Evolutionary conservation across 306 rosid genomes (phyloP).

Genomic region (Rosa chinensis): DNA sequence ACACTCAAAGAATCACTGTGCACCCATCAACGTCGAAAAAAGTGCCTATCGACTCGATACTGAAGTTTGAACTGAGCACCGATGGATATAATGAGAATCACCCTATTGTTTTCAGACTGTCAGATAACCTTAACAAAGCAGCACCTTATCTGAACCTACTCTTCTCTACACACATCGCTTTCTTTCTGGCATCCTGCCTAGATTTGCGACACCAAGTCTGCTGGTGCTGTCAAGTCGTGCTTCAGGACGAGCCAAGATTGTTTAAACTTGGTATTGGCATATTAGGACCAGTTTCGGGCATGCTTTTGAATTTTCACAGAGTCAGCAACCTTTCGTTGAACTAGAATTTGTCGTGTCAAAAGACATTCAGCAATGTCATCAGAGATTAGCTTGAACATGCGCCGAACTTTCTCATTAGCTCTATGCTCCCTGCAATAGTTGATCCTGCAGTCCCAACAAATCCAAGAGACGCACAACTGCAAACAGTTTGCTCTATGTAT

Average conservation of each 20-base stretch:
- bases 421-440: conserved; percentile 77
- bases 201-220: neutral
- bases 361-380: conserved; percentile 20
- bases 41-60: neutral
- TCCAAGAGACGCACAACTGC: conserved; percentile 87
- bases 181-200: neutral
- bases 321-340: conserved; percentile 12
- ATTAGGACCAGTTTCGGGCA: neutral
- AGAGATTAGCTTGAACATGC: conserved; percentile 34
- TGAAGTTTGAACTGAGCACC: neutral
- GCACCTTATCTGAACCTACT: neutral
- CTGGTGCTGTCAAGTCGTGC: neutral
- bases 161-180: neutral
- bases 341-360: conserved; percentile 3
- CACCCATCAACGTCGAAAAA: neutral
- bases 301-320: neutral
- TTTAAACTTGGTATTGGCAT: neutral
- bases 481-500: conserved; percentile 68
- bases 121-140: neutral
- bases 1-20: neutral
- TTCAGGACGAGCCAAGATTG: conserved; percentile 10
- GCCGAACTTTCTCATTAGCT: conserved; percentile 63
- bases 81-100: conserved; percentile 1
- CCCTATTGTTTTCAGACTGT: neutral
- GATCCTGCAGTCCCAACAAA: conserved; percentile 88